Evolutionary conservation across 2,329 filamentous ascomycete genomes (phyloP).

Genomic region (Penicillium concentricum): DNA sequence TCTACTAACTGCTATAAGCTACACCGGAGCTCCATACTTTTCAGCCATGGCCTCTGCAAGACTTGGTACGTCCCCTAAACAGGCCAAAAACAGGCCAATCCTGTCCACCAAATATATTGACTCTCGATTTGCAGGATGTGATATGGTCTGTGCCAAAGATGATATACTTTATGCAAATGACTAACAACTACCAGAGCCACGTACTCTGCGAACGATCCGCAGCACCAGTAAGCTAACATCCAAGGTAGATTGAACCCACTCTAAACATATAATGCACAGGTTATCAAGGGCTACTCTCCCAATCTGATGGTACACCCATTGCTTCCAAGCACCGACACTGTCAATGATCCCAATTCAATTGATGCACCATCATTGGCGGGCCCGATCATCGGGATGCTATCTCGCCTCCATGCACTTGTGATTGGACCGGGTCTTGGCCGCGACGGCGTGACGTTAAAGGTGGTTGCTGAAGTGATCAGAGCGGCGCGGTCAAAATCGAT

Average conservation of each 20-base stretch:
- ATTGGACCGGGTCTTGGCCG: conserved; percentile 89
- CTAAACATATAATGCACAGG: conserved; percentile 40
- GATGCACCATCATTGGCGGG: conserved; percentile 61
- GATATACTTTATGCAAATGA: not conserved
- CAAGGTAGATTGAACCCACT: not conserved
- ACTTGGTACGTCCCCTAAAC: conserved; percentile 55
- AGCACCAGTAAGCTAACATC: conserved; percentile 49
- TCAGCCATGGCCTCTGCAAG: conserved; percentile 94
- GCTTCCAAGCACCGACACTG: conserved; percentile 72
- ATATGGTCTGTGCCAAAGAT: conserved; percentile 65
- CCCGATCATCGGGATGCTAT: conserved; percentile 74
- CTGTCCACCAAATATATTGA: not conserved
- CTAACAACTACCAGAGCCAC: conserved; percentile 56
- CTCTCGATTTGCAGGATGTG: conserved; percentile 52
- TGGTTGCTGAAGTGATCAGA: conserved; percentile 72
- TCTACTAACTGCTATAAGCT: conserved; percentile 46
- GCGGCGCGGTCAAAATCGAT: conserved; percentile 70
- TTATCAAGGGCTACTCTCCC: conserved; percentile 97
- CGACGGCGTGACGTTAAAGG: conserved; percentile 85
- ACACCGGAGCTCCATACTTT: conserved; percentile 96
- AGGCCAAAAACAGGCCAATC: not conserved
- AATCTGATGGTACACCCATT: conserved; percentile 98
- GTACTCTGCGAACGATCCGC: conserved; percentile 93
- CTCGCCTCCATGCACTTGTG: conserved; percentile 86
- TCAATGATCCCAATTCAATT: conserved; percentile 49